These are phyloP conservation scores for Carex pumila DNA, from an alignment of 176 grass and related monocot species.

Conservation along the genomic window DNA sequence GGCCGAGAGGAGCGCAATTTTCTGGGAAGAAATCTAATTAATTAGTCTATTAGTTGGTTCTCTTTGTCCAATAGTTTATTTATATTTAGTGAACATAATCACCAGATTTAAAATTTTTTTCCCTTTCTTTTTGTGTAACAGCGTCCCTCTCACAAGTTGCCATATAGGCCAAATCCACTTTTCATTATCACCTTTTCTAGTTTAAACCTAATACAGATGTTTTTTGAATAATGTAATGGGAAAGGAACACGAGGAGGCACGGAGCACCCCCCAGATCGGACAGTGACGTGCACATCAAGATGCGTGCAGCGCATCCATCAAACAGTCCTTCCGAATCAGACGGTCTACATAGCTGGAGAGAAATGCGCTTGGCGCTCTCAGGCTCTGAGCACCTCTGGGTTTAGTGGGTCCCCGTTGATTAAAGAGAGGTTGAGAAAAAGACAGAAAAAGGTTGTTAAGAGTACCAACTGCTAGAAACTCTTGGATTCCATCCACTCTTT, in stretches of 20 bases:
- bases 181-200: background rate
- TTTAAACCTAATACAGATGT: background rate
- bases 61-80: background rate
- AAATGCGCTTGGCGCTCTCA: background rate
- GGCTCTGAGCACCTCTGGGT: background rate
- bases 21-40: background rate
- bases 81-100: background rate
- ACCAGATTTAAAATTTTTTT: background rate
- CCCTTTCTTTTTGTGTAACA: background rate
- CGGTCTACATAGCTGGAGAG: background rate
- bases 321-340: background rate
- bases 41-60: background rate
- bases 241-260: too few relatives aligned
- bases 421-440: background rate
- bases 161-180: slow-evolving; percentile 18
- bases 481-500: background rate
- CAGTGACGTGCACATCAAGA: background rate
- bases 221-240: background rate
- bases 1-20: background rate
- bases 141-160: background rate
- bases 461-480: background rate
- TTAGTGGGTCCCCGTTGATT: background rate
- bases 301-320: background rate
- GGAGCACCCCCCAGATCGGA: background rate
- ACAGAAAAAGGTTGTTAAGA: slow-evolving; percentile 12